Percentiles rank a stretch among this genome's conserved stretches.
phyloP scores from a whole-genome alignment of 140 eudicot genomes.

The Bidens hawaiensis region DNA sequence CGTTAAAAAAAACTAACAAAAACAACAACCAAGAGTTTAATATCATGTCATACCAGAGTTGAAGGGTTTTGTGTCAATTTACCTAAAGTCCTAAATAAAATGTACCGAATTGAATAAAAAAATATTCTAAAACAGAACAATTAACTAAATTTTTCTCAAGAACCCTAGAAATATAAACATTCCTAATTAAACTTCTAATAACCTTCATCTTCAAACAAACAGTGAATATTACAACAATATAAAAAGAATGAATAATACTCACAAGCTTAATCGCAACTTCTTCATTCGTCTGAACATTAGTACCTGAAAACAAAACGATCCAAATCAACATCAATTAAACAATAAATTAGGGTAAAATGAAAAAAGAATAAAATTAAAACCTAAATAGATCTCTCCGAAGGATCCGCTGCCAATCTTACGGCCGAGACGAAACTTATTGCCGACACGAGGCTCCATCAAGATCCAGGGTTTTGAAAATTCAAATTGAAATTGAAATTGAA shows the following conservation, averaged over 20 bases:
- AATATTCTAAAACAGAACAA: not conserved
- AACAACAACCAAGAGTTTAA: not conserved
- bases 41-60: not conserved
- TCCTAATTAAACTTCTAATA: conserved; percentile 11
- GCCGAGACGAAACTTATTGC: conserved; percentile 37
- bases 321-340: conserved; percentile 2
- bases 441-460: conserved; percentile 47
- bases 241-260: conserved; percentile 23
- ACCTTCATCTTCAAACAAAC: not conserved
- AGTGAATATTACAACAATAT: not conserved
- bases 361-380: not conserved
- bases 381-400: conserved; percentile 43
- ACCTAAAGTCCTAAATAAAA: too few species aligned
- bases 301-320: conserved; percentile 37
- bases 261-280: conserved; percentile 95
- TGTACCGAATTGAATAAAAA: too few species aligned
- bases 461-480: conserved; percentile 32
- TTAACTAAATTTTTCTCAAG: not conserved
- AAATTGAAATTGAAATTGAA: conserved; percentile 16
- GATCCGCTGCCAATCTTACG: conserved; percentile 45
- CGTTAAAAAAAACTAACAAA: not conserved
- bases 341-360: not conserved
- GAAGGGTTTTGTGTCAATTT: not conserved
- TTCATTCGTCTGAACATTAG: conserved; percentile 88
- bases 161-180: conserved; percentile 16